Percentiles rank a stretch among this genome's conserved stretches.
Evolutionary conservation across 352 stramenopile species (phyloP).

Genomic region (Phytophthora ramorum): DNA sequence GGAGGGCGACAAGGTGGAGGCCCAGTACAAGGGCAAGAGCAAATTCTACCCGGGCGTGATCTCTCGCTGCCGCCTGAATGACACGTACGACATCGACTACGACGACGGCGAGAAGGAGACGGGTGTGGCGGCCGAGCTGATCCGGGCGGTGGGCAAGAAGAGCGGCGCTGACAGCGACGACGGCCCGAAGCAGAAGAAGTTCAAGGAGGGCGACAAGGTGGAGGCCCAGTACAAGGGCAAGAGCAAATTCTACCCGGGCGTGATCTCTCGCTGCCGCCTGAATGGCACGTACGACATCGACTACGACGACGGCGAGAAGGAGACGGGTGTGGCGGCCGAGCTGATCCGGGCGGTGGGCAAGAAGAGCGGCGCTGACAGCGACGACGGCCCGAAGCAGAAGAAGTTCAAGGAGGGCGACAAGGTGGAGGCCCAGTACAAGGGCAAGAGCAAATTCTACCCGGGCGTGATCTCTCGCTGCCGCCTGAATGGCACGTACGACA

Average conservation of each 20-base stretch:
- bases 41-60: constrained; percentile 24
- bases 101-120: constrained; percentile 17
- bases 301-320: constrained; percentile 24
- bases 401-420: constrained; percentile 26
- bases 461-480: constrained; percentile 22
- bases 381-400: constrained; percentile 22
- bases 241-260: constrained; percentile 21
- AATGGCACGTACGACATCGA: constrained; percentile 27
- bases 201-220: constrained; percentile 25
- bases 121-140: constrained; percentile 15
- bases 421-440: constrained; percentile 26
- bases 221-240: constrained; percentile 27
- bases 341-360: constrained; percentile 16
- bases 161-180: neutral
- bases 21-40: constrained; percentile 18
- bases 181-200: constrained; percentile 18
- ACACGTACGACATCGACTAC: constrained; percentile 25
- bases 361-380: constrained; percentile 15
- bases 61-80: constrained; percentile 19
- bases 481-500: constrained; percentile 25
- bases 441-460: constrained; percentile 24
- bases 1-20: constrained; percentile 25
- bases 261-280: constrained; percentile 22
- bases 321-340: constrained; percentile 24
- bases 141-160: constrained; percentile 16